phyloP scores from a whole-genome alignment of 2,329 filamentous ascomycete genomes.

The Penicillium sp. region DNA sequence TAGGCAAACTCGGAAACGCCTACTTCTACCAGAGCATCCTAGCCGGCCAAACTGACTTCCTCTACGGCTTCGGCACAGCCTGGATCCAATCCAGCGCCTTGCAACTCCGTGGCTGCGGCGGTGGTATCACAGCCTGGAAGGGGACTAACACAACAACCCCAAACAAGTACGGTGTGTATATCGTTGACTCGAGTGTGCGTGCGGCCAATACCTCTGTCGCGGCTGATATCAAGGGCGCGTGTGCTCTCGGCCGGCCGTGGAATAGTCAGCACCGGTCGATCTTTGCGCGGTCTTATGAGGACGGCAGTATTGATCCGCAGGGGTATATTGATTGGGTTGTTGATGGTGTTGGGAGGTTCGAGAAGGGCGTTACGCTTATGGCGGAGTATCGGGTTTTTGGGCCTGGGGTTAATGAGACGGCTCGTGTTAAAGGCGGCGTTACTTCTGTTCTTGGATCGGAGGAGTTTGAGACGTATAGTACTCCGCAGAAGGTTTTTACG shows the following conservation, averaged over 20 bases:
- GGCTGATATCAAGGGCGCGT: constrained; percentile 46
- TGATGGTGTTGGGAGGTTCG: constrained; percentile 30
- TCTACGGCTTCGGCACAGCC: constrained; percentile 66
- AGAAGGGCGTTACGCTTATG: constrained; percentile 52
- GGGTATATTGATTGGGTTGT: constrained; percentile 57
- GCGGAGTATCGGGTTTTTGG: constrained; percentile 55
- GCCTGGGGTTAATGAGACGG: constrained; percentile 54
- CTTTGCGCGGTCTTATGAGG: constrained; percentile 56
- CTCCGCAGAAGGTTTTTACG: constrained; percentile 49
- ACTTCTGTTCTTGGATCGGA: constrained; percentile 48
- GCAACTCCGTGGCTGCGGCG: constrained; percentile 59
- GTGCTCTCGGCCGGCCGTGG: constrained; percentile 62
- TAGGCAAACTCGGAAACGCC: constrained; percentile 65
- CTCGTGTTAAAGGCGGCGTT: constrained; percentile 41
- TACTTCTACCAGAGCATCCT: constrained; percentile 62
- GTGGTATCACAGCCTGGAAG: constrained; percentile 69
- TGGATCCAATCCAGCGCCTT: constrained; percentile 58
- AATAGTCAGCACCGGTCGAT: constrained; percentile 58
- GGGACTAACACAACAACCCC: constrained; percentile 63
- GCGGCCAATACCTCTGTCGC: constrained; percentile 53
- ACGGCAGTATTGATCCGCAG: constrained; percentile 51
- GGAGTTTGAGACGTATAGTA: constrained; percentile 39
- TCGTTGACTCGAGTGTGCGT: constrained; percentile 54
- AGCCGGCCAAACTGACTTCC: constrained; percentile 66
- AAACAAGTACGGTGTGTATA: constrained; percentile 67